A percentile compares a stretch with the other conserved stretches of the same genome.
These are phyloP conservation scores for Lizonia empirigonia DNA, from an alignment of 2,329 filamentous ascomycete species.

Conservation along the genomic window DNA sequence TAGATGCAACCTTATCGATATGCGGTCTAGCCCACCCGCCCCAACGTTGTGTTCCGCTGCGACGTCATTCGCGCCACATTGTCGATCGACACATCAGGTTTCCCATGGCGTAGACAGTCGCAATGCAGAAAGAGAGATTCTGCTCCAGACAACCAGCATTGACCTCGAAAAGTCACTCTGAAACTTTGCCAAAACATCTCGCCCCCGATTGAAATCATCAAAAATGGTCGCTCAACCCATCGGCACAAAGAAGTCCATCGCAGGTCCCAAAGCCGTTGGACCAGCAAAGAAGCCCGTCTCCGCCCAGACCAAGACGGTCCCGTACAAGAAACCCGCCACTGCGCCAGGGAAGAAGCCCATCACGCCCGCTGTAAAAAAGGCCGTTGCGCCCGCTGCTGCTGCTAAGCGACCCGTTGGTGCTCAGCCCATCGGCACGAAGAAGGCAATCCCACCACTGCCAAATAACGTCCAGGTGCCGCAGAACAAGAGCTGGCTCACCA, in stretches of 20 bases:
- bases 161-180: background rate
- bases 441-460: conserved; percentile 14
- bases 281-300: conserved; percentile 25
- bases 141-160: background rate
- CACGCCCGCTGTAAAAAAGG: conserved; percentile 1
- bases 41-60: conserved; percentile 16
- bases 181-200: background rate
- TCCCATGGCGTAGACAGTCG: conserved; percentile 13
- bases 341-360: conserved; percentile 20
- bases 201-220: background rate
- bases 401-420: conserved; percentile 8
- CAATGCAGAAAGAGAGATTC: background rate
- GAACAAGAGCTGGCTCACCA: conserved; percentile 54
- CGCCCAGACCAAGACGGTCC: conserved; percentile 19
- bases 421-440: conserved; percentile 17
- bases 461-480: conserved; percentile 27
- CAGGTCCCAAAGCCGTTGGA: conserved; percentile 25
- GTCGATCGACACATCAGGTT: conserved; percentile 15
- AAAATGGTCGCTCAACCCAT: conserved; percentile 36
- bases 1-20: conserved; percentile 32
- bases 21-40: conserved; percentile 21
- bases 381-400: no score
- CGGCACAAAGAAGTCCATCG: conserved; percentile 32
- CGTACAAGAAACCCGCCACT: conserved; percentile 25
- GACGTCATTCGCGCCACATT: conserved; percentile 25